A percentile compares a stretch with the other conserved stretches of the same genome.
These are phyloP conservation scores for Acanthamoeba healyi DNA, from an alignment of 208 protist genomes.

Conservation along the genomic window DNA sequence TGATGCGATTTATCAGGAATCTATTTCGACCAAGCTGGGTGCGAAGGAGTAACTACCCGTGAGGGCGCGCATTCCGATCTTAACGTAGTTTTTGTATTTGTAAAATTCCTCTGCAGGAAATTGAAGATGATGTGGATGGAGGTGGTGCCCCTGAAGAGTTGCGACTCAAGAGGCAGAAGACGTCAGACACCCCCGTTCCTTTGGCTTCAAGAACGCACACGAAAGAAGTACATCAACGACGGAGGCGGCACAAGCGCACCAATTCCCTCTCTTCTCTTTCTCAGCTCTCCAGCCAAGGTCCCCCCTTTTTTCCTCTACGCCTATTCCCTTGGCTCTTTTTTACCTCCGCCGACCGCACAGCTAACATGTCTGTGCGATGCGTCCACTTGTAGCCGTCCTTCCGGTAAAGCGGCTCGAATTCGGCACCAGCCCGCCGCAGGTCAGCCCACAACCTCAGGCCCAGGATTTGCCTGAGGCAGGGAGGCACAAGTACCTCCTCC, in stretches of 20 bases:
- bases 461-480: too few relatives aligned
- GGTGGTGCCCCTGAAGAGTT: not conserved
- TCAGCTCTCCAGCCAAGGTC: constrained; percentile 6
- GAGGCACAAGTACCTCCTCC: too few relatives aligned
- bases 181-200: not conserved
- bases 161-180: not conserved
- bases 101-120: not conserved
- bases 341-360: too few relatives aligned
- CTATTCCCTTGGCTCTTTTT: too few relatives aligned
- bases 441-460: too few relatives aligned
- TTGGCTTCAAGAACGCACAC: not conserved
- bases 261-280: constrained; percentile 10
- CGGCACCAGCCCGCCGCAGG: too few relatives aligned
- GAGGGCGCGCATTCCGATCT: not conserved
- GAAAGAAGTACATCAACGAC: constrained; percentile 24
- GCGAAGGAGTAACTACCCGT: not conserved
- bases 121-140: not conserved
- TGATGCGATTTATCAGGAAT: constrained; percentile 25
- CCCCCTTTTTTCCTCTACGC: not conserved
- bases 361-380: too few relatives aligned
- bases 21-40: constrained; percentile 29
- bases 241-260: constrained; percentile 19
- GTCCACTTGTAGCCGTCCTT: not conserved
- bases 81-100: too few relatives aligned
- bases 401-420: not conserved